These are phyloP conservation scores for Termitomyces bulborhizus DNA, from an alignment of 768 basidiomycete genomes.

Conservation along the genomic window DNA sequence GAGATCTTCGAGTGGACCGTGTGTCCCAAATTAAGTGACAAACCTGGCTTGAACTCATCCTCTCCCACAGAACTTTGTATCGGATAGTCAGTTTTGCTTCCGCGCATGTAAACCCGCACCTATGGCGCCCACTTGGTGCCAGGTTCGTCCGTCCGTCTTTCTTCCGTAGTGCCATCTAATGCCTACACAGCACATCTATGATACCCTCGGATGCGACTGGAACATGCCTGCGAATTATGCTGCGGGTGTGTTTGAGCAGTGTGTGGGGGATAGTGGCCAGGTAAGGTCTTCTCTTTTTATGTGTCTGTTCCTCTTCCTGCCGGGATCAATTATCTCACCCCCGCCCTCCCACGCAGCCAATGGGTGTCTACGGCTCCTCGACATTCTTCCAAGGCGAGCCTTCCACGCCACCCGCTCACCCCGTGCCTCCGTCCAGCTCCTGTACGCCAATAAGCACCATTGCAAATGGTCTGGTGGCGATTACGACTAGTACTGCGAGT, in stretches of 20 bases:
- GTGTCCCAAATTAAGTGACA: constrained; percentile 7
- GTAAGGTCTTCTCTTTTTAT: constrained; percentile 16
- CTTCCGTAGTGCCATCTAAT: no score
- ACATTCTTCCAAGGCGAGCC: constrained; percentile 63
- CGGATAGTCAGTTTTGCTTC: constrained; percentile 59
- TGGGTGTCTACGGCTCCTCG: constrained; percentile 64
- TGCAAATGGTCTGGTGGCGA: constrained; percentile 34
- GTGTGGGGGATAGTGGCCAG: constrained; percentile 45
- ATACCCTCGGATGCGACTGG: constrained; percentile 51
- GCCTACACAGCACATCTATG: constrained; percentile 38
- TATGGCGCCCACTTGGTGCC: constrained; percentile 46
- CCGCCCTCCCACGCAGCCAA: constrained; percentile 31
- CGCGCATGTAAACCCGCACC: constrained; percentile 56
- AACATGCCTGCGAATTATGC: constrained; percentile 52
- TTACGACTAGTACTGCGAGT: constrained; percentile 18
- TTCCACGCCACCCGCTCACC: constrained; percentile 48
- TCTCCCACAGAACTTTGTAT: constrained; percentile 50
- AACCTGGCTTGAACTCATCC: not conserved
- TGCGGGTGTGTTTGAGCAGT: constrained; percentile 41
- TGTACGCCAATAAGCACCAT: constrained; percentile 53
- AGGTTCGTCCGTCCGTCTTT: constrained; percentile 2
- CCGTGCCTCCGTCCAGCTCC: constrained; percentile 49
- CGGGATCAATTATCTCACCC: not conserved
- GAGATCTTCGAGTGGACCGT: constrained; percentile 76
- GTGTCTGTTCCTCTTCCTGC: no score